Conservation (phyloP, 2,329 filamentous ascomycete genomes). For the Aspergillus pseudoterreus region DNA sequence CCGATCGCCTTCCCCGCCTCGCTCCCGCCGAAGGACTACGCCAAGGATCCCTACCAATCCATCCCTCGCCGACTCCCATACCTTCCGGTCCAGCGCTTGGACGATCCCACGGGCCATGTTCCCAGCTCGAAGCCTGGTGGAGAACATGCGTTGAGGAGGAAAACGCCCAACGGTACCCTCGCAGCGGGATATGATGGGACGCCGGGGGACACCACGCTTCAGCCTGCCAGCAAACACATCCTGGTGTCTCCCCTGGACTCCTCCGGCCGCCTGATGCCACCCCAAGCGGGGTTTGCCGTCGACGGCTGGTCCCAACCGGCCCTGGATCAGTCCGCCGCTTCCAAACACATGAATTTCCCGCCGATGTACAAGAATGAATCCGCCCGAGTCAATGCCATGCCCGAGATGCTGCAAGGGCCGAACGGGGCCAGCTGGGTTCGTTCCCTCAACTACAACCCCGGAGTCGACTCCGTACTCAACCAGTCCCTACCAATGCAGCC, state of each 20-base stretch:
- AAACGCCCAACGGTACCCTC: slow-evolving; percentile 91
- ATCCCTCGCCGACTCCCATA: slow-evolving; percentile 33
- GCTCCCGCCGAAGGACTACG: slow-evolving; percentile 23
- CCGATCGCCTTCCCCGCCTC: slow-evolving; percentile 20
- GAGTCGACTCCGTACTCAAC: slow-evolving; percentile 60
- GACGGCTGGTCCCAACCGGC: slow-evolving; percentile 31
- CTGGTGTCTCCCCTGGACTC: slow-evolving; percentile 61
- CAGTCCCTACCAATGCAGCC: slow-evolving; percentile 49
- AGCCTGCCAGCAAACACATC: slow-evolving; percentile 78
- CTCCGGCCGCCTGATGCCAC: slow-evolving; percentile 31
- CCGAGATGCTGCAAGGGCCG: slow-evolving; percentile 28
- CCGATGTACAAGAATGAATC: slow-evolving; percentile 36
- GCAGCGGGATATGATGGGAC: slow-evolving; percentile 89
- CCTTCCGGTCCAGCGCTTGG: slow-evolving; percentile 37
- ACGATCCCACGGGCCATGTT: slow-evolving; percentile 24
- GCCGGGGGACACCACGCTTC: slow-evolving; percentile 66
- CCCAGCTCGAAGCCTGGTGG: slow-evolving; percentile 21
- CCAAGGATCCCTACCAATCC: slow-evolving; percentile 24
- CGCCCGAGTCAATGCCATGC: slow-evolving; percentile 21
- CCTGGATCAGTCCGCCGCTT: slow-evolving; percentile 26
- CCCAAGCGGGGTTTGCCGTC: slow-evolving; percentile 27
- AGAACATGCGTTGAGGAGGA: slow-evolving; percentile 81
- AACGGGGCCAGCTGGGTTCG: slow-evolving; percentile 41
- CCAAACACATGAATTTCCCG: slow-evolving; percentile 36
- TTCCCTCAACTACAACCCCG: slow-evolving; percentile 45